These are phyloP conservation scores for Lachancea mirantina DNA, from an alignment of 805 yeast species.

Conservation along the genomic window DNA sequence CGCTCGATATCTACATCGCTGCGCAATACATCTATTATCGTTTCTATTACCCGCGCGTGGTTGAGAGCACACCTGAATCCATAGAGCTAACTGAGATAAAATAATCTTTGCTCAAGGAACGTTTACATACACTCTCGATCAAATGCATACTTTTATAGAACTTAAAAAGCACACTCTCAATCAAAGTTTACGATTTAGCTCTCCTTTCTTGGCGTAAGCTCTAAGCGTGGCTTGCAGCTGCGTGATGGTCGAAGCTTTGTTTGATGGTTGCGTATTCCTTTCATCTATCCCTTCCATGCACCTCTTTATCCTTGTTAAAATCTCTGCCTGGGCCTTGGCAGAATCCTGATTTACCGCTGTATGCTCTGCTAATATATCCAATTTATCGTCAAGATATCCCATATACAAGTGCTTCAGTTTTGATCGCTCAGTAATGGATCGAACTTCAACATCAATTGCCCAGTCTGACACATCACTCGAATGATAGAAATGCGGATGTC, in stretches of 20 bases:
- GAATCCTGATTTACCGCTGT: slow-evolving; percentile 11
- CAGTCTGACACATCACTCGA: slow-evolving; percentile 29
- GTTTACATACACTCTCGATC: too few relatives aligned
- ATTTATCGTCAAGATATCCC: slow-evolving; percentile 20
- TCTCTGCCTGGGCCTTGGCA: slow-evolving; percentile 5
- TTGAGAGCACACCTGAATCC: not conserved
- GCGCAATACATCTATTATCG: slow-evolving; percentile 65
- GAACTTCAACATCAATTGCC: slow-evolving; percentile 29
- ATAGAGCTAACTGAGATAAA: too few relatives aligned
- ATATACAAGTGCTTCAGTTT: slow-evolving; percentile 17
- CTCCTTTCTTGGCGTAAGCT: slow-evolving; percentile 23
- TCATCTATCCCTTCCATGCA: slow-evolving; percentile 6
- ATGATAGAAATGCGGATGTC: slow-evolving; percentile 24
- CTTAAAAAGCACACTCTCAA: too few relatives aligned
- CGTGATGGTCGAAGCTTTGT: slow-evolving; percentile 2
- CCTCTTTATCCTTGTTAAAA: slow-evolving; percentile 11
- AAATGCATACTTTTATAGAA: too few relatives aligned
- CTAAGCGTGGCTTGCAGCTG: slow-evolving; percentile 15
- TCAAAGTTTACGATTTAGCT: not conserved
- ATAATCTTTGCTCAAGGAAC: too few relatives aligned
- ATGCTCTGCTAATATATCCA: slow-evolving; percentile 21
- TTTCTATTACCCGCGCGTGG: slow-evolving; percentile 27
- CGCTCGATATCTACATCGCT: slow-evolving; percentile 63
- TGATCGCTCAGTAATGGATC: slow-evolving; percentile 15
- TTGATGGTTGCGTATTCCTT: too few relatives aligned